Base-by-base conservation (phyloP, 2,329 filamentous ascomycete species). In the Xylariaceae sp. region DNA sequence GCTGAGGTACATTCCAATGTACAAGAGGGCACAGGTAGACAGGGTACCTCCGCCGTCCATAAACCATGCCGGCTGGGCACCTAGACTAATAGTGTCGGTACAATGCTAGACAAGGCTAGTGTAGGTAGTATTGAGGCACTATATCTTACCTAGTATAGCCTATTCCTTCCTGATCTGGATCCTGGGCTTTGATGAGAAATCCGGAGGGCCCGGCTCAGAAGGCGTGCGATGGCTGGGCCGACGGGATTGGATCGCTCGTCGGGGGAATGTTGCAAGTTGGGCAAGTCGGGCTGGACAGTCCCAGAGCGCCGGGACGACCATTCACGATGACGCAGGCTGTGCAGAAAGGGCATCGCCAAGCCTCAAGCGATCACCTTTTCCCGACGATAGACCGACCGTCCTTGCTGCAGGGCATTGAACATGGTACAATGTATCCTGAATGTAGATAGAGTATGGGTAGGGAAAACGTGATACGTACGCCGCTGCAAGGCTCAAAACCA, bases 301-400 rank as follows among this genome's bases (percentile, higher is more conserved):
- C 65, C 65, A 54, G 59, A 60, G 60, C 55, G 58, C 60, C 62
- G 65, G 60, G 64, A 61, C 59, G 57, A 50, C 44, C 51, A 53
- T 52, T 51, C 54, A 56, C 56, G 62, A 67, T 67, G 65, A 67
- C 65, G 65, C 64, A 66, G 58, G 42, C 54, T 58, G 53, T 66
- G 65, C 64, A 66, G 64, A 47, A 55, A 56, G 50, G 55, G 46
- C 47, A 59, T 58, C 53, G 63, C 64, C 64, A 66, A 66, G 65
- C 62, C 64, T 58, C 62, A 53, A 58, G 60, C 57, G 42, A 45
- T 56, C 39, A 49, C 41, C 54, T 55, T 27, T 58, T 59, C 54
- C 60, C 60, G 60, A 62, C 53, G 56, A 60, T 60, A 55, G 53
- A 50, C 58, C 54, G 19, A 19, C 32, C 12, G 51, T 56, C 47